These are phyloP conservation scores for Chara braunii DNA, from an alignment of 139 green algal species.

Conservation along the genomic window DNA sequence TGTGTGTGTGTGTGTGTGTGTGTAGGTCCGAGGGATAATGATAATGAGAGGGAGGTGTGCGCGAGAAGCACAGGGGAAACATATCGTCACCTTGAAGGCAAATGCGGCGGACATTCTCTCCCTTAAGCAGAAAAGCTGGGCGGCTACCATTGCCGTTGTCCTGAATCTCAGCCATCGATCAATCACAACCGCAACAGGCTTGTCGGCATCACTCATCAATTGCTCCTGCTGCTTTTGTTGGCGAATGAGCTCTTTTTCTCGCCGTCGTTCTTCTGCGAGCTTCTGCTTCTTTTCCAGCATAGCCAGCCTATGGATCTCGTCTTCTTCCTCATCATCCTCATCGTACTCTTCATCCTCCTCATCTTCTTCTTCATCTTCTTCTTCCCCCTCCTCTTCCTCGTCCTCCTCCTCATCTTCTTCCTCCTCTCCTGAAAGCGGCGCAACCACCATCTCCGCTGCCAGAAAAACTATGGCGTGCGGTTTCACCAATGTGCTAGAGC, in stretches of 20 bases:
- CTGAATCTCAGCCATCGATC: conserved; percentile 37
- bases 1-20: too few relatives aligned
- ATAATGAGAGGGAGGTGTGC: neutral
- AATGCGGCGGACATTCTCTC: conserved; percentile 25
- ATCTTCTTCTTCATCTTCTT: neutral
- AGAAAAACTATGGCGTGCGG: conserved; percentile 26
- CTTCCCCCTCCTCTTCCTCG: neutral
- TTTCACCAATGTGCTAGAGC: conserved; percentile 19
- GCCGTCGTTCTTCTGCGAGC: conserved; percentile 9
- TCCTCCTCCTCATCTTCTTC: neutral
- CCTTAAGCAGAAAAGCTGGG: conserved; percentile 31
- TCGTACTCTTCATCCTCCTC: conserved; percentile 7
- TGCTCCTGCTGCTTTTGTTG: conserved; percentile 29
- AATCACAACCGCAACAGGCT: conserved; percentile 17
- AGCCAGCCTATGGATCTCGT: conserved; percentile 13
- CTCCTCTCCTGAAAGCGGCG: neutral
- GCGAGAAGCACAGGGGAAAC: neutral
- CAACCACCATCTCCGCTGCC: conserved; percentile 35
- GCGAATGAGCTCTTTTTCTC: too few relatives aligned
- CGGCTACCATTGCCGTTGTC: conserved; percentile 25
- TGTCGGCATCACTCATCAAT: conserved; percentile 28
- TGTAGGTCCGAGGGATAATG: neutral
- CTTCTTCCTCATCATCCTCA: conserved; percentile 6
- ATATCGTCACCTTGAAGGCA: conserved; percentile 31
- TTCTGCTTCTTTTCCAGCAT: too few relatives aligned